Evolutionary conservation across 2,329 filamentous ascomycete genomes (phyloP).

Genomic region (Trichoderma sp.): DNA sequence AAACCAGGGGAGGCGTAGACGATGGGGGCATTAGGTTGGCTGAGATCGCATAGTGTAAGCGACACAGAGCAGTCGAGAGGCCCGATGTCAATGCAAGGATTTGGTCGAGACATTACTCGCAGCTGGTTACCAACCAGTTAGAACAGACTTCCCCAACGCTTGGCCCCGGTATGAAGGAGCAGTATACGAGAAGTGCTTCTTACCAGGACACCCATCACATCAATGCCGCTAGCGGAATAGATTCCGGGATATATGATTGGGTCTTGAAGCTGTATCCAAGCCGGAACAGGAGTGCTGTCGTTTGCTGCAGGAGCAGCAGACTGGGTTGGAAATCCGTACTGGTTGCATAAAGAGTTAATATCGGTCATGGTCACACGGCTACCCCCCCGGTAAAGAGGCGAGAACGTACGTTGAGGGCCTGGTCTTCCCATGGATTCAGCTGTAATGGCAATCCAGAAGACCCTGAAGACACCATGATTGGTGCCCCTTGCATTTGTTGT

Average conservation of each 20-base stretch:
- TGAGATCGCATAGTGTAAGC: constrained; percentile 77
- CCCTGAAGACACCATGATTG: constrained; percentile 5
- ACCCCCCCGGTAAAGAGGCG: neutral
- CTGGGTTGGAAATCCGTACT: constrained; percentile 24
- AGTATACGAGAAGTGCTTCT: constrained; percentile 24
- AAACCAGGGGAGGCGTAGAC: constrained; percentile 84
- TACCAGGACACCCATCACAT: constrained; percentile 56
- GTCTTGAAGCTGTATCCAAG: constrained; percentile 37
- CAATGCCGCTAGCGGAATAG: constrained; percentile 53
- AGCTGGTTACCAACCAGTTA: constrained; percentile 34
- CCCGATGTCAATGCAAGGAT: constrained; percentile 75
- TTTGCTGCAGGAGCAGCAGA: neutral
- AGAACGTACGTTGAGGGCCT: constrained; percentile 35
- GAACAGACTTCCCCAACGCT: neutral
- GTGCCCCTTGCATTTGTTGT: neutral
- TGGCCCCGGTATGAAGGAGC: neutral
- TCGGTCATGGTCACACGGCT: neutral
- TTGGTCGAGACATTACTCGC: constrained; percentile 65
- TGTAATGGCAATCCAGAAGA: constrained; percentile 15
- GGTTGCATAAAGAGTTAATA: neutral
- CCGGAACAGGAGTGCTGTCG: neutral
- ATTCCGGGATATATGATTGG: constrained; percentile 54
- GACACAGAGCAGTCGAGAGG: constrained; percentile 82
- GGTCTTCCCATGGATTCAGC: constrained; percentile 37
- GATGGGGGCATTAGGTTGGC: constrained; percentile 71